phyloP scores from a whole-genome alignment of 192 early-diverging fungal genomes.

The Chytriomyces sp. region DNA sequence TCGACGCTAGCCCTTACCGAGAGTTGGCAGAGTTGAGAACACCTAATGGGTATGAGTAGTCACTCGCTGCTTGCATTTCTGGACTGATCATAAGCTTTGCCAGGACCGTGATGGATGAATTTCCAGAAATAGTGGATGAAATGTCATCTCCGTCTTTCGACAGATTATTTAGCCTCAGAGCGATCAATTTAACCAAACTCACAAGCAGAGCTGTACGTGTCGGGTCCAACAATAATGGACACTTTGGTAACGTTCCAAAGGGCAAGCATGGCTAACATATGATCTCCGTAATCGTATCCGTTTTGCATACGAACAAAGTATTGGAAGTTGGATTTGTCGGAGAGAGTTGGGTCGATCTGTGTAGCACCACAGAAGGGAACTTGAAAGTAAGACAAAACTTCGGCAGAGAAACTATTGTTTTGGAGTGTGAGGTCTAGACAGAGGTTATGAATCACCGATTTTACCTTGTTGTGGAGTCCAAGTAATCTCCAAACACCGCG shows the following conservation, averaged over 20 bases:
- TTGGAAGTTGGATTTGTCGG: constrained; percentile 29
- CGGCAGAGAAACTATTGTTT: constrained; percentile 12
- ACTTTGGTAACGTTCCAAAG: constrained; percentile 24
- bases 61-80: constrained; percentile 8
- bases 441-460: neutral
- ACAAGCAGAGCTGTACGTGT: constrained; percentile 18
- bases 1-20: neutral
- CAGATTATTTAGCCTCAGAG: too few relatives aligned
- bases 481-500: constrained; percentile 22
- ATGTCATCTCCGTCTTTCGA: constrained; percentile 25
- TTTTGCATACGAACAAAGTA: constrained; percentile 28
- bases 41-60: constrained; percentile 26
- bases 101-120: constrained; percentile 14
- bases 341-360: constrained; percentile 12
- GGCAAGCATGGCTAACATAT: constrained; percentile 8
- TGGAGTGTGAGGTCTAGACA: neutral
- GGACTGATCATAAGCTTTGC: constrained; percentile 26
- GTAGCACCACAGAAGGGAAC: constrained; percentile 33
- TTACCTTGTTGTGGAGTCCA: constrained; percentile 24
- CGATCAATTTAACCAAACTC: neutral
- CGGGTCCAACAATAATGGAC: constrained; percentile 19
- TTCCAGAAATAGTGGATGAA: constrained; percentile 5
- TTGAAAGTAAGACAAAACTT: constrained; percentile 22
- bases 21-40: constrained; percentile 17
- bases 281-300: constrained; percentile 19